phyloP scores from a whole-genome alignment of 2,329 filamentous ascomycete species.

The Trichocomaceae sp. region DNA sequence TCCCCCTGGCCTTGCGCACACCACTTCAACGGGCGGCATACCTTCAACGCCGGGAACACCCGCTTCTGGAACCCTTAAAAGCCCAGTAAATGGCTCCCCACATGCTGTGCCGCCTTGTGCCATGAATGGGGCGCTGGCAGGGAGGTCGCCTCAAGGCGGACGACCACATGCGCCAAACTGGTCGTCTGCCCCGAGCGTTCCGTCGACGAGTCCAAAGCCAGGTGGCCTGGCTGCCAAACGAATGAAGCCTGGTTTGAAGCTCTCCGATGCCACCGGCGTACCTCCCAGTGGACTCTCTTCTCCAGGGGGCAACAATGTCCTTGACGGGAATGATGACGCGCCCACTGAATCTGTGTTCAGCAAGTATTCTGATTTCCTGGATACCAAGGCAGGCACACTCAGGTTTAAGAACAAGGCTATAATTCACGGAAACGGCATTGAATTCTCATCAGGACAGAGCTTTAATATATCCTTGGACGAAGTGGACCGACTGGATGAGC shows the following conservation, averaged over 20 bases:
- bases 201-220: slow-evolving; percentile 38
- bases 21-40: slow-evolving; percentile 30
- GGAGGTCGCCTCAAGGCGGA: slow-evolving; percentile 20
- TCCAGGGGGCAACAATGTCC: slow-evolving; percentile 17
- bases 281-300: slow-evolving; percentile 44
- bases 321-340: slow-evolving; percentile 16
- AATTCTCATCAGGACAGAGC: slow-evolving; percentile 81
- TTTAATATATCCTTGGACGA: slow-evolving; percentile 96
- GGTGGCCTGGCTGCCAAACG: slow-evolving; percentile 44
- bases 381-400: slow-evolving; percentile 82
- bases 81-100: slow-evolving; percentile 4
- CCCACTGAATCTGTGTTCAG: slow-evolving; percentile 48
- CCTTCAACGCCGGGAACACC: slow-evolving; percentile 17
- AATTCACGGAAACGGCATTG: slow-evolving; percentile 80
- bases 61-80: slow-evolving; percentile 10
- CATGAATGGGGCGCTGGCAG: slow-evolving; percentile 27
- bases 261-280: slow-evolving; percentile 43
- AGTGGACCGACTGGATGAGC: slow-evolving; percentile 83
- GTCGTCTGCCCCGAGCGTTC: slow-evolving; percentile 24
- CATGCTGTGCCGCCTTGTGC: slow-evolving; percentile 19
- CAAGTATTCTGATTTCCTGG: slow-evolving; percentile 74
- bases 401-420: slow-evolving; percentile 90
- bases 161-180: slow-evolving; percentile 31
- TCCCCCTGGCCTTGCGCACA: slow-evolving; percentile 33
- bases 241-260: slow-evolving; percentile 42